These are phyloP conservation scores for Neurospora crassa DNA, from an alignment of 2,329 filamentous ascomycete genomes.

Conservation along the genomic window DNA sequence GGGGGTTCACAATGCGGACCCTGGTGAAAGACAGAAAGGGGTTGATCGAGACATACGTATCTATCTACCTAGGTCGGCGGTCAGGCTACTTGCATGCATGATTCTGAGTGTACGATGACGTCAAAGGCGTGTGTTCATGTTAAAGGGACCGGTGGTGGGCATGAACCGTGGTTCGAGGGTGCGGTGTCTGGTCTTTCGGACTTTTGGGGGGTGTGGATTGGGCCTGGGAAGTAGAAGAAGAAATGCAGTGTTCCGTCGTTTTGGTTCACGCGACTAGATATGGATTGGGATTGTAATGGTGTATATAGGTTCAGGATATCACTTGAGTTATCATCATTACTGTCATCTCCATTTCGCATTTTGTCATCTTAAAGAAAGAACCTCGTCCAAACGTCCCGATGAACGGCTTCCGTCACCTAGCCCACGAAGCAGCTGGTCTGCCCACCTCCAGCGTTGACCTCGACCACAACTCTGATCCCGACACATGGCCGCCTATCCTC, in stretches of 20 bases:
- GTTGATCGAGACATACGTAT: not conserved
- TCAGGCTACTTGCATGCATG: not conserved
- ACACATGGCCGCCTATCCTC: not conserved
- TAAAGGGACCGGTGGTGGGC: not conserved
- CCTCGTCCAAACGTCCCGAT: not conserved
- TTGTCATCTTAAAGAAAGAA: not conserved
- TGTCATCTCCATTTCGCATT: too few relatives aligned
- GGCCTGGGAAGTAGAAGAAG: not conserved
- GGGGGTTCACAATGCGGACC: not conserved
- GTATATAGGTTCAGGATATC: rapidly evolving
- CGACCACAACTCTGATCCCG: not conserved
- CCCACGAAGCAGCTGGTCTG: not conserved
- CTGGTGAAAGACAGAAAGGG: not conserved
- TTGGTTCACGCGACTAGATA: not conserved
- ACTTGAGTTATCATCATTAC: rapidly evolving
- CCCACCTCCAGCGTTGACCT: not conserved
- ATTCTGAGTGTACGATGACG: not conserved
- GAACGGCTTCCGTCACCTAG: not conserved
- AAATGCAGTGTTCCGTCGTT: not conserved
- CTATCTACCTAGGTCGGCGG: not conserved
- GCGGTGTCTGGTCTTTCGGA: not conserved
- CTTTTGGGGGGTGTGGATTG: not conserved
- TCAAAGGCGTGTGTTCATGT: not conserved
- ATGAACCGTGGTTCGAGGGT: not conserved
- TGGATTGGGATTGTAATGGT: not conserved